Evolutionary conservation across 2,329 filamentous ascomycete genomes (phyloP), one percentile per base, ranked within the genome.

Genomic region (Cladobotryum mycophilum): DNA sequence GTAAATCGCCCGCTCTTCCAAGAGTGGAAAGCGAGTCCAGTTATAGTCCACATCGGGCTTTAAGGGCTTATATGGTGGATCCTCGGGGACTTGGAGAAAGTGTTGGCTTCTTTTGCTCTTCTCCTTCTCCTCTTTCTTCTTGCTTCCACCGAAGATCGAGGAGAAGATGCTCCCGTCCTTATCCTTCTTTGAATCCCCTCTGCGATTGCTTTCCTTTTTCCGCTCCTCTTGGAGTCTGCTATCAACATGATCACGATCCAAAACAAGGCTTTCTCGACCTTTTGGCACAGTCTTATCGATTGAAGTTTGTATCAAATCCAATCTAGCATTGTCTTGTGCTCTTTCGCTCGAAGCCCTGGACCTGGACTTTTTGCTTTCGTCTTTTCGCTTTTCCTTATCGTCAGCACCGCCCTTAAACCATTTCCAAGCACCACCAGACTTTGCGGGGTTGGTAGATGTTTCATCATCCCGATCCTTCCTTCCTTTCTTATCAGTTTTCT

Each of bases 1-100:
- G 70, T 99, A 99, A 53, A 99, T 99, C 17, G 93, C 93, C 53
- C 93, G 81, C 72, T 99, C 93, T 68, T 97, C 92, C 49, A 96
- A 76, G 48, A 99, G 92, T 12, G 90, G 90, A 63, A 97, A 99
- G 41, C 93, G 80, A 1, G 90, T 93, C 88, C 93, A 99, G 60
- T 90, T 88, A 69, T 96, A 99, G 68, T 97, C 92, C 55, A 96
- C 79, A 63, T 97, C 92, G 4, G 93, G 86, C 57, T 84, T 85
- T 49, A 95, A 73, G 35, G 85, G 78, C 46, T 86, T 84, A 56
- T 82, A 82, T 30, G 1, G 79, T 75, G 85, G 85, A 40, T 96
- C 90, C 3, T 92, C 91, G 0, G 91, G 95, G 7, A 89, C 72
- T 5, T 85, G 82, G 48, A 89, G 82, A 44, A 86, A 81, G 58